phyloP scores from a whole-genome alignment of 2,329 filamentous ascomycete species.

The Meredithiella fracta region DNA sequence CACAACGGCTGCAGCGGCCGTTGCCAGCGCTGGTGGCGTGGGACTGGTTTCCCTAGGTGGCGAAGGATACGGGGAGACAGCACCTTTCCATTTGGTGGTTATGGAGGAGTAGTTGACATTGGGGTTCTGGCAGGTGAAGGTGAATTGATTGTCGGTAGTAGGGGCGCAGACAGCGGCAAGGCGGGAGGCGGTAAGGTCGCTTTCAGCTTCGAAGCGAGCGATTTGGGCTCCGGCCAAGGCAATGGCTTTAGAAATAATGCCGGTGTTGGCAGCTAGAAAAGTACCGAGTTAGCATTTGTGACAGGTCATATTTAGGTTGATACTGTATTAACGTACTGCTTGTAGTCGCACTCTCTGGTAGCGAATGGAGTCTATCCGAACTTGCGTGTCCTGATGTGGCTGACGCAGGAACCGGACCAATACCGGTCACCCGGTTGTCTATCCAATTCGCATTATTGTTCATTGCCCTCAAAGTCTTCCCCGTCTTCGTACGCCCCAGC shows the following conservation, averaged over 20 bases:
- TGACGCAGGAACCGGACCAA: conserved; percentile 12
- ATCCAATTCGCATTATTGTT: conserved; percentile 6
- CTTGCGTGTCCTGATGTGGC: conserved; percentile 25
- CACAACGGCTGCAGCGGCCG: too few relatives aligned
- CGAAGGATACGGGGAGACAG: conserved; percentile 14
- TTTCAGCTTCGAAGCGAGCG: conserved; percentile 50
- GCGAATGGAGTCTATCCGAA: conserved; percentile 21
- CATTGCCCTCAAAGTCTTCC: conserved; percentile 43
- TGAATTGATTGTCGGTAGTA: conserved; percentile 75
- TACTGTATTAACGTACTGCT: too few relatives aligned
- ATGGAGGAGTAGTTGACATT: conserved; percentile 44
- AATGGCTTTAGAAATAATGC: conserved; percentile 85
- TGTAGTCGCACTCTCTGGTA: too few relatives aligned
- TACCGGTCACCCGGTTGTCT: conserved; percentile 10
- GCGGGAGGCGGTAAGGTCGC: conserved; percentile 61
- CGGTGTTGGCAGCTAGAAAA: conserved; percentile 22
- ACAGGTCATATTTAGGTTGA: too few relatives aligned
- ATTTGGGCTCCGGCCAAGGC: conserved; percentile 57
- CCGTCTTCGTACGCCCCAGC: conserved; percentile 51
- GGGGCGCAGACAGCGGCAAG: conserved; percentile 38
- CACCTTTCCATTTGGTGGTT: conserved; percentile 40
- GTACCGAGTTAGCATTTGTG: too few relatives aligned
- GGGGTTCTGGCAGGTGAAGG: conserved; percentile 87
- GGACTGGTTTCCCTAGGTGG: neutral
- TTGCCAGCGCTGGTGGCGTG: too few relatives aligned